Conservation (phyloP, 2,329 filamentous ascomycete genomes). For the Apiospora kogelbergensis region DNA sequence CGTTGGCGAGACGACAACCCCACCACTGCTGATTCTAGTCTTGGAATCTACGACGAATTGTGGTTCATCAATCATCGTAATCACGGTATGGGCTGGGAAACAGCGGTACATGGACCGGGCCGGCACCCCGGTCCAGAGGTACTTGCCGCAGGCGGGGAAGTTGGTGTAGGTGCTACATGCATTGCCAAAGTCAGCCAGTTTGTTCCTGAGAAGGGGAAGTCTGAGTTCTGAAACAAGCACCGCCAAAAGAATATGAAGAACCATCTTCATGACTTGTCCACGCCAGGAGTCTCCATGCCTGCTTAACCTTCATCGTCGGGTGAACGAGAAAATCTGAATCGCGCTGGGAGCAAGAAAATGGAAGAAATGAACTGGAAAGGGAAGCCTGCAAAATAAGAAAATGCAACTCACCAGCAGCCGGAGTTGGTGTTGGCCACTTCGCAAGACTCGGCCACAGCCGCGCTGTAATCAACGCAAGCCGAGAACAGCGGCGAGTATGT, state of each 20-base stretch:
- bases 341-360: neutral
- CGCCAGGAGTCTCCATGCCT: too few relatives aligned
- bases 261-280: too few relatives aligned
- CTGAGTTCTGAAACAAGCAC: neutral
- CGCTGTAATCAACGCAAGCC: constrained; percentile 35
- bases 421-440: constrained; percentile 25
- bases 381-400: too few relatives aligned
- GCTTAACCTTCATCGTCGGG: neutral
- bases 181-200: constrained; percentile 13
- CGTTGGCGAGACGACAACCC: neutral
- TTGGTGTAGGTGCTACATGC: constrained; percentile 4
- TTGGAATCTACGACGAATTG: constrained; percentile 30
- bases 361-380: neutral
- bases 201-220: neutral
- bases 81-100: constrained; percentile 24
- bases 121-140: constrained; percentile 35
- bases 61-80: constrained; percentile 36
- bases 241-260: too few relatives aligned
- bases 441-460: constrained; percentile 30
- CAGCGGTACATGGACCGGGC: constrained; percentile 38
- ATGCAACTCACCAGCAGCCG: constrained; percentile 40
- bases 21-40: constrained; percentile 6
- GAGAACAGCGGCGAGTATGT: constrained; percentile 32
- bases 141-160: constrained; percentile 35
- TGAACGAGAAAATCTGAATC: neutral